These are phyloP conservation scores for Moringa oleifera DNA, from an alignment of 345 rosid species.

Conservation along the genomic window DNA sequence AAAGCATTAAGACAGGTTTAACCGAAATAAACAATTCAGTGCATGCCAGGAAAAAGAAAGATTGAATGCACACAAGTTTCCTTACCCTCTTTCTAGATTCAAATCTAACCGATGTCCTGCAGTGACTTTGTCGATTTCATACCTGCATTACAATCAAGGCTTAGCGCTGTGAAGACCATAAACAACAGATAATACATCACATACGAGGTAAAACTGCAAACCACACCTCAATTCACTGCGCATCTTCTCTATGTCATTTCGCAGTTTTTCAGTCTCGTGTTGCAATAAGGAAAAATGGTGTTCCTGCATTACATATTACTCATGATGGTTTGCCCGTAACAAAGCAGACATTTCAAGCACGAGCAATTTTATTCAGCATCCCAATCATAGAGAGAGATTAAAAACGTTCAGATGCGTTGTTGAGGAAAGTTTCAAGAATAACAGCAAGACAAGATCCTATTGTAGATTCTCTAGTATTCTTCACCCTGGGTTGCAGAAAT, in stretches of 20 bases:
- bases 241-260: conserved; percentile 70
- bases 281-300: conserved; percentile 69
- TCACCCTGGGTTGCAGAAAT: too few species aligned
- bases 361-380: too few species aligned
- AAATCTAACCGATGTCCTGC: conserved; percentile 92
- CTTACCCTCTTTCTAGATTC: conserved; percentile 91
- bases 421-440: too few species aligned
- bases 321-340: too few species aligned
- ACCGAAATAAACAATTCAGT: neutral
- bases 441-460: too few species aligned
- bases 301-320: conserved; percentile 46
- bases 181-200: neutral
- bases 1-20: neutral
- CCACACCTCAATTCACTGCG: conserved; percentile 68
- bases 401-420: too few species aligned
- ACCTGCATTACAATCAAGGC: conserved; percentile 31
- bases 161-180: conserved; percentile 8
- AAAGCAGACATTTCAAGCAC: too few species aligned
- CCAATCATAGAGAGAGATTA: too few species aligned
- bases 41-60: neutral
- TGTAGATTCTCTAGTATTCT: too few species aligned
- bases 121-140: conserved; percentile 84
- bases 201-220: neutral
- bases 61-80: neutral
- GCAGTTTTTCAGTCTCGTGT: conserved; percentile 82